Percentiles rank a stretch among this genome's conserved stretches.
phyloP scores from a whole-genome alignment of 2,329 filamentous ascomycete genomes.

The Colletotrichum echinochloae region DNA sequence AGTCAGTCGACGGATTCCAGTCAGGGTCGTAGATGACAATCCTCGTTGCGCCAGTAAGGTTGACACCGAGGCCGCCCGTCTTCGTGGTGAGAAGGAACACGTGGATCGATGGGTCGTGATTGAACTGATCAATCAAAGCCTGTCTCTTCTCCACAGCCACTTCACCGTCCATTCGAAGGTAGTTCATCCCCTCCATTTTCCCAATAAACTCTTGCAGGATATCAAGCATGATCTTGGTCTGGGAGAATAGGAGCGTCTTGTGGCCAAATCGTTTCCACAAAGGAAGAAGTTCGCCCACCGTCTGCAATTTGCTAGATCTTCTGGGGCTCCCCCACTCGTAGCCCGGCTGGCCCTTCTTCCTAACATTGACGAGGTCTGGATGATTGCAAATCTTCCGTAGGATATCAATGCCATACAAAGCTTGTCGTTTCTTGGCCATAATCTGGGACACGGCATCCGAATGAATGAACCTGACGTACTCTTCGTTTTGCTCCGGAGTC shows the following conservation, averaged over 20 bases:
- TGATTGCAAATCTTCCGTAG: slow-evolving; percentile 98
- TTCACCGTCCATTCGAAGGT: slow-evolving; percentile 91
- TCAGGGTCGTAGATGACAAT: slow-evolving; percentile 99
- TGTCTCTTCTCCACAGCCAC: slow-evolving; percentile 93
- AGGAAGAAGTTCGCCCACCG: slow-evolving; percentile 86
- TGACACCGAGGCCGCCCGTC: slow-evolving; percentile 93
- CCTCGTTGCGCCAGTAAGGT: slow-evolving; percentile 92
- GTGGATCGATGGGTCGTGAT: slow-evolving; percentile 80
- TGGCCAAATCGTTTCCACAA: slow-evolving; percentile 92
- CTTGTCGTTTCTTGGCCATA: slow-evolving; percentile 78
- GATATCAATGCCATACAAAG: slow-evolving; percentile 90
- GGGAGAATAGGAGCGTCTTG: slow-evolving; percentile 92
- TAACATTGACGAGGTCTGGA: slow-evolving; percentile 83
- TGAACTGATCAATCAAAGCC: slow-evolving; percentile 91
- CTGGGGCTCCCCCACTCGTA: slow-evolving; percentile 83
- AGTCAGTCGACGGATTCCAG: slow-evolving; percentile 97
- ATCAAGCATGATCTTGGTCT: slow-evolving; percentile 94
- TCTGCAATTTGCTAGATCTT: slow-evolving; percentile 95
- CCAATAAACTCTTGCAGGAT: slow-evolving; percentile 87
- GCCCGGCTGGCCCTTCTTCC: slow-evolving; percentile 64
- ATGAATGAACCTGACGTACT: slow-evolving; percentile 83
- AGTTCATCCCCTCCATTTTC: slow-evolving; percentile 76
- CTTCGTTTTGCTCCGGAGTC: slow-evolving; percentile 80
- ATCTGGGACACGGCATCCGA: slow-evolving; percentile 92
- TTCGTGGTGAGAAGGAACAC: slow-evolving; percentile 96